Evolutionary conservation across 208 protist species (phyloP).

Genomic region (Trypanosoma mega): DNA sequence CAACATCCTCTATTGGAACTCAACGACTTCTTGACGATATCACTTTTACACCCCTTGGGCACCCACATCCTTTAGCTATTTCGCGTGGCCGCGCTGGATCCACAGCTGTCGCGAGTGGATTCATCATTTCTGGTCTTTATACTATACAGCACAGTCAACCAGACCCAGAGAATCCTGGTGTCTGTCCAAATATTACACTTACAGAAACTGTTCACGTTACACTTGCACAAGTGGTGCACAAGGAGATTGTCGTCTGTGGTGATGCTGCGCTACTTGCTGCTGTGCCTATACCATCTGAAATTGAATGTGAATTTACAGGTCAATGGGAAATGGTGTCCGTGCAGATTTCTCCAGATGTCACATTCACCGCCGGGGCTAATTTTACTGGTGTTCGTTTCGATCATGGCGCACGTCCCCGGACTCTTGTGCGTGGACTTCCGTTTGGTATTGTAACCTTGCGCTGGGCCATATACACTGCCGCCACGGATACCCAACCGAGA

Average conservation of each 20-base stretch:
- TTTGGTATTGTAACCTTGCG: slow-evolving; percentile 86
- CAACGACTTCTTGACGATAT: slow-evolving; percentile 48
- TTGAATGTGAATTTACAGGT: slow-evolving; percentile 61
- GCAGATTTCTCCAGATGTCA: slow-evolving; percentile 49
- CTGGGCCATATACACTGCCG: slow-evolving; percentile 68
- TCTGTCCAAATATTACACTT: slow-evolving; percentile 61
- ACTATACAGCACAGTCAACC: slow-evolving; percentile 52
- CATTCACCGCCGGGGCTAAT: slow-evolving; percentile 49
- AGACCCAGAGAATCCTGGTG: slow-evolving; percentile 62
- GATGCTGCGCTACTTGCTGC: slow-evolving; percentile 58
- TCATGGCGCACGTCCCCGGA: slow-evolving; percentile 37
- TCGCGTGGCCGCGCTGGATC: slow-evolving; percentile 44
- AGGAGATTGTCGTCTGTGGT: slow-evolving; percentile 71
- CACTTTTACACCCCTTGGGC: slow-evolving; percentile 39
- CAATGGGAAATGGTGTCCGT: slow-evolving; percentile 85
- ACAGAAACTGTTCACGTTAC: slow-evolving; percentile 72
- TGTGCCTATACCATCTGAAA: slow-evolving; percentile 60
- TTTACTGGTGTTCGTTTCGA: slow-evolving; percentile 72
- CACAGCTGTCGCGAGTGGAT: slow-evolving; percentile 51
- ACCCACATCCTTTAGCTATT: slow-evolving; percentile 38
- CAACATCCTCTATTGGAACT: slow-evolving; percentile 31
- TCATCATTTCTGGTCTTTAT: slow-evolving; percentile 75
- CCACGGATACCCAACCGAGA: slow-evolving; percentile 12
- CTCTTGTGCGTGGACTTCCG: slow-evolving; percentile 67
- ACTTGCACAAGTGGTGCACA: slow-evolving; percentile 59